phyloP scores from a whole-genome alignment of 2,329 filamentous ascomycete genomes.

The Hypoxylon sp. region DNA sequence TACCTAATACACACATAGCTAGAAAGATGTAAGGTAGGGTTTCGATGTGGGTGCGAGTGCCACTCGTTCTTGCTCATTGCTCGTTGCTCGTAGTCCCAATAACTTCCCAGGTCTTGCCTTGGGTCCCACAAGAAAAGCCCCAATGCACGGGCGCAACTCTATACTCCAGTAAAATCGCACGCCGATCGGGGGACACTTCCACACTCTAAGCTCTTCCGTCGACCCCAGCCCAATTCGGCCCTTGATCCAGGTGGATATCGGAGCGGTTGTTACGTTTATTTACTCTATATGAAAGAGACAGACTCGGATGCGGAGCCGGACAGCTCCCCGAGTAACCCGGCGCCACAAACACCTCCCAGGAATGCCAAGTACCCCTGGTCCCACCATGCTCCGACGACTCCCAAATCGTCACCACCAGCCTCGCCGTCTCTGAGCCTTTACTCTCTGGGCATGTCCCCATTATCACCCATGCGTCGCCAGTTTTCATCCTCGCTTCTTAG shows the following conservation, averaged over 20 bases:
- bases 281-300: constrained; percentile 43
- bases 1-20: neutral
- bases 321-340: constrained; percentile 35
- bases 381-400: constrained; percentile 43
- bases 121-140: constrained; percentile 5
- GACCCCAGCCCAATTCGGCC: constrained; percentile 38
- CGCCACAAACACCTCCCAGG: constrained; percentile 45
- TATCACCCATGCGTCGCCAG: constrained; percentile 49
- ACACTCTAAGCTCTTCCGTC: constrained; percentile 21
- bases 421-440: constrained; percentile 50
- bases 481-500: constrained; percentile 44
- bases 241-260: constrained; percentile 24
- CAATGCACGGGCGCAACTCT: constrained; percentile 24
- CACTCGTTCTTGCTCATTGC: neutral
- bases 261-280: constrained; percentile 12
- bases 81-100: neutral
- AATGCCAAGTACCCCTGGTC: constrained; percentile 33
- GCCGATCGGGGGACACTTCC: constrained; percentile 24
- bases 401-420: constrained; percentile 45
- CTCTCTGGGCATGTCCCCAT: constrained; percentile 50
- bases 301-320: constrained; percentile 47
- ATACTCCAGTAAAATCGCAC: constrained; percentile 27
- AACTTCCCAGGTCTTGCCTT: constrained; percentile 6
- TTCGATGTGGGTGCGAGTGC: neutral
- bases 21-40: neutral